Evolutionary conservation across 768 basidiomycete species (phyloP).

Genomic region (Lanmaoa pseudosensibilis): DNA sequence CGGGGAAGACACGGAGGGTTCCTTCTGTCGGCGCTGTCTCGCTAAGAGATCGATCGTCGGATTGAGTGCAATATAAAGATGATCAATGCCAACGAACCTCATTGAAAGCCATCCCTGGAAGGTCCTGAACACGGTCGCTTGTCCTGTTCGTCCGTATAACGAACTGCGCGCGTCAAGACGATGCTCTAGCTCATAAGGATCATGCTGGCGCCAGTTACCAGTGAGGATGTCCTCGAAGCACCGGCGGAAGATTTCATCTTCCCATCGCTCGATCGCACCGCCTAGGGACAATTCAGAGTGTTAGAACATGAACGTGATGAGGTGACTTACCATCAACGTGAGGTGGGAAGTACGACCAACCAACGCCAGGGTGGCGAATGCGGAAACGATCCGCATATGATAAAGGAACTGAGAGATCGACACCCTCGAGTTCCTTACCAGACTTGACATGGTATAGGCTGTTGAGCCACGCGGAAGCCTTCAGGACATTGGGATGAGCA

Average conservation of each 20-base stretch:
- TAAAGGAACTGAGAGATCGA: conserved; percentile 62
- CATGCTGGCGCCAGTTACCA: conserved; percentile 63
- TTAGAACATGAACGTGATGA: neutral
- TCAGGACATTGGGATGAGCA: conserved; percentile 64
- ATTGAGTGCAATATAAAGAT: neutral
- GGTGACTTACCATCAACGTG: conserved; percentile 52
- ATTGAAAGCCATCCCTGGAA: conserved; percentile 81
- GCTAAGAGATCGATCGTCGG: conserved; percentile 28
- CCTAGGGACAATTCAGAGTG: conserved; percentile 39
- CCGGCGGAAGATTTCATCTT: conserved; percentile 55
- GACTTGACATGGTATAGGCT: conserved; percentile 53
- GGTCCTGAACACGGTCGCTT: conserved; percentile 55
- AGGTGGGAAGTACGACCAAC: conserved; percentile 55
- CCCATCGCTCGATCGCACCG: conserved; percentile 75
- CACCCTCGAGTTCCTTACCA: conserved; percentile 42
- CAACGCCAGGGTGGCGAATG: conserved; percentile 63
- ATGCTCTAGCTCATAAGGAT: conserved; percentile 62
- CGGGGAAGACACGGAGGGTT: conserved; percentile 67
- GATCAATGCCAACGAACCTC: conserved; percentile 41
- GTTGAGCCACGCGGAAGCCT: conserved; percentile 59
- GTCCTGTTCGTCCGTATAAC: conserved; percentile 57
- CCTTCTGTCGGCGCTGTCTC: conserved; percentile 71
- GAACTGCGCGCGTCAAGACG: conserved; percentile 62
- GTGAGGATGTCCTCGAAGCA: conserved; percentile 63
- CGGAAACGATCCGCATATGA: conserved; percentile 75